Base-by-base conservation (phyloP, 176 grass and related monocot species). In the Rhynchospora breviuscula region DNA sequence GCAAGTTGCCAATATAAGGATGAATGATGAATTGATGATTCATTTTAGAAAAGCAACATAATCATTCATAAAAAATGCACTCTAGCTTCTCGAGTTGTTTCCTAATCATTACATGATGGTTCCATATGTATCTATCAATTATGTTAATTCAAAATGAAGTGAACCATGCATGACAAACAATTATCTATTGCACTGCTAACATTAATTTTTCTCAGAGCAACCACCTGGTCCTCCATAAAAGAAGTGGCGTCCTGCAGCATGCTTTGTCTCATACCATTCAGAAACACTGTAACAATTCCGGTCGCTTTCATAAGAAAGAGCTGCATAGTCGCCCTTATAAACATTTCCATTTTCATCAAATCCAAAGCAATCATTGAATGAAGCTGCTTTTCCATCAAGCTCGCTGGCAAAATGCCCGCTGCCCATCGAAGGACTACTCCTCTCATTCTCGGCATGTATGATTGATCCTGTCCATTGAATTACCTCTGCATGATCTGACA, bases 191-290 rank as follows among this genome's bases (percentile, higher is more conserved):
- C 64, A 67, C 40, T 40, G 25, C 31, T 35, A 40, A 40, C 31
- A 67, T 12, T 67, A n/a, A 59, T 68, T 68, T 43, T 68, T 2
- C 8, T 48, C 3, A 23, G 40, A 48, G 45, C 69, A 49, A 6
- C 69, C 69, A n/a, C 72, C 4, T 31, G 72, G 72, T 76, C 72
- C 72, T 13, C 72, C 48, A 54, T 82, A 82, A 53, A 64, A 82
- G 35, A 82, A 82, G 47, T 64, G 63, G 45, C 70, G 70, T 10
- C 44, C 0, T 51, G 45, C n/a, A 8, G 10, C 3, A 6, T 51
- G 17, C 21, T 74, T 49, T 1, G 46, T 49, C 10, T 13, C 2
- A 1, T 74, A 74, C 70, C 70, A 74, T 51, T 74, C 2, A 4
- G 70, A 74, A 10, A 74, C 45, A 74, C 25, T 19, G 51, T 74